Base-by-base conservation (phyloP, 495 filamentous ascomycete species). In the Letharia lupina region DNA sequence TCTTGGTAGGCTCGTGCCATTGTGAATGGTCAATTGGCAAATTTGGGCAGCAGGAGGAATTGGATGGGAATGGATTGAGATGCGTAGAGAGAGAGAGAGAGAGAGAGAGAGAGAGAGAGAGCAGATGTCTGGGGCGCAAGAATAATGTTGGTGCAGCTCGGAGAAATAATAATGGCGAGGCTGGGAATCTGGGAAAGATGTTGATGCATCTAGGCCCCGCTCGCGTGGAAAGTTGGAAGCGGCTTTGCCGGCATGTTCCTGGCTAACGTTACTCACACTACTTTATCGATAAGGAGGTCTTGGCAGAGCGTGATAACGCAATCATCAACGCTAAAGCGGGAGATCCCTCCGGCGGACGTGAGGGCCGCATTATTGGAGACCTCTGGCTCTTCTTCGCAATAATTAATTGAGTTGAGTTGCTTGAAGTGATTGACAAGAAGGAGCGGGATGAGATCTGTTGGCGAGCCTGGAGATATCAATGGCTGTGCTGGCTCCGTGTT, bases 1-100 rank as follows among this genome's bases (percentile, higher is more conserved):
- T 70, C 68, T 62, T 70, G 68, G 41, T 70, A 70, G 31, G 65
- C 65, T 52, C 68, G 68, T 23, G 68, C 68, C 68, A 70, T 70
- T 33, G 10, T 57, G 60, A n/a, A 28, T 39, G 10, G 40, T 2
- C 15, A 4, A 39, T 66, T 50, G n/a, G 31, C 3, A 31, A 40
- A 23, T 11, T 41, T 12, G 52, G 23, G 23, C 23, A 28, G 48
- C 16, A 9, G n/a, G 47, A 15, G 20, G n/a, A 23, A 28, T 63
- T 18, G 48, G 33, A 37, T 64, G 37, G 8, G 31, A 10, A 2
- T n/a, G 16, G 10, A n/a, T 18, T 9, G 44, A 35, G 31, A n/a
- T 33, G 12, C 39, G 16, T 23, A 20, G 33, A 18, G 28, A 15
- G 15, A 35, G 23, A 28, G 0, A 35, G 15, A 47, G n/a, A 3